Evolutionary conservation across 495 filamentous ascomycete species (phyloP).

Genomic region (Podospora tetraspora): DNA sequence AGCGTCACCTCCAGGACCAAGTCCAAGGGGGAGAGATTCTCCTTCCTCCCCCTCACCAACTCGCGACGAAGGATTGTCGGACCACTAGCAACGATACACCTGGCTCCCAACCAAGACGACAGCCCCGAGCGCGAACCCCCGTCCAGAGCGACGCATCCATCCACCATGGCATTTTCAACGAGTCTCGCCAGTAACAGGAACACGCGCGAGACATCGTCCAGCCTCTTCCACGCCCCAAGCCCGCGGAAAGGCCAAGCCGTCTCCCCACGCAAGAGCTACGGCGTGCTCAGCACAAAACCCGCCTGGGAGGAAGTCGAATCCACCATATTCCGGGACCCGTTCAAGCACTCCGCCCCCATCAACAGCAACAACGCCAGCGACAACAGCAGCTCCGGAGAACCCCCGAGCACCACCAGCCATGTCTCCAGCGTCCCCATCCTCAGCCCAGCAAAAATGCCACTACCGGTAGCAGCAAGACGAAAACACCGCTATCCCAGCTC

Average conservation of each 20-base stretch:
- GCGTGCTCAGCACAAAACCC: constrained; percentile 7
- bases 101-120: constrained; percentile 4
- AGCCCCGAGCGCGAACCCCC: neutral
- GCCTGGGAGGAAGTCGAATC: constrained; percentile 8
- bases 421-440: neutral
- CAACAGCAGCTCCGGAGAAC: neutral
- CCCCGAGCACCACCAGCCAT: neutral
- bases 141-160: neutral
- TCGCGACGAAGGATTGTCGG: constrained; percentile 7
- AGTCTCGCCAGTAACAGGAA: constrained; percentile 9
- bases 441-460: neutral
- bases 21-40: neutral
- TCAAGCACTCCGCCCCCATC: neutral
- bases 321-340: neutral
- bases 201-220: constrained; percentile 1
- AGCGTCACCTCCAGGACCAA: neutral
- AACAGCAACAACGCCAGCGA: neutral
- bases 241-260: constrained; percentile 12
- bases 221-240: constrained; percentile 8
- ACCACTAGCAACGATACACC: constrained; percentile 4
- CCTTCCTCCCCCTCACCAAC: constrained; percentile 4
- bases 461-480: neutral
- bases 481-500: constrained; percentile 13
- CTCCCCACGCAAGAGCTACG: constrained; percentile 19
- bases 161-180: neutral